Evolutionary conservation across 805 yeast genomes (phyloP).

Genomic region (Candida insectorum): DNA sequence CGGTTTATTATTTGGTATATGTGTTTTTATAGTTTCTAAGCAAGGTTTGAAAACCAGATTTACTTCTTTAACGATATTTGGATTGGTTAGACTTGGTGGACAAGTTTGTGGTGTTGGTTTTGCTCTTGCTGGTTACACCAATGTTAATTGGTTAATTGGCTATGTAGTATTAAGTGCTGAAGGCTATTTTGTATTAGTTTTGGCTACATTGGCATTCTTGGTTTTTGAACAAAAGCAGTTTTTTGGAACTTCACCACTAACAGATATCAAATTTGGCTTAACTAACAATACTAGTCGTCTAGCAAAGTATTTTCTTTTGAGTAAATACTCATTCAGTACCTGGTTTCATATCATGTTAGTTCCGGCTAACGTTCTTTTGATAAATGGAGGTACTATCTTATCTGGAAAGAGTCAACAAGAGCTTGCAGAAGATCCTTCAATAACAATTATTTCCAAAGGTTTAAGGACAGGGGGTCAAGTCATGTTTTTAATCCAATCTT

Average conservation of each 20-base stretch:
- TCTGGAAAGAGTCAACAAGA: slow-evolving; percentile 19
- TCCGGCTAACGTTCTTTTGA: slow-evolving; percentile 31
- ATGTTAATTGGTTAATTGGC: slow-evolving; percentile 34
- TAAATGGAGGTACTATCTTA: slow-evolving; percentile 30
- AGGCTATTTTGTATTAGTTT: slow-evolving; percentile 34
- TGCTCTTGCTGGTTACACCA: slow-evolving; percentile 24
- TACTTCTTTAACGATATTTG: slow-evolving; percentile 16
- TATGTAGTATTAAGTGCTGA: slow-evolving; percentile 37
- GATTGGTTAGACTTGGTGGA: slow-evolving; percentile 28
- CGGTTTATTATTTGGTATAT: slow-evolving; percentile 17
- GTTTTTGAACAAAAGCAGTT: slow-evolving; percentile 22
- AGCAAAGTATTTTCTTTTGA: too few species aligned
- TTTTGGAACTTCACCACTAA: slow-evolving; percentile 24
- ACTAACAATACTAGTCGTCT: too few species aligned
- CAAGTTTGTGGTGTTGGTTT: slow-evolving; percentile 36
- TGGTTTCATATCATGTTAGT: slow-evolving; percentile 24
- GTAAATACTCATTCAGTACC: slow-evolving; percentile 1
- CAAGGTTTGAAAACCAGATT: slow-evolving; percentile 20
- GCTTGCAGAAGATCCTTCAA: slow-evolving; percentile 5
- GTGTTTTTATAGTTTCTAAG: slow-evolving; percentile 17
- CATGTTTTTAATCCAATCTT: slow-evolving; percentile 23
- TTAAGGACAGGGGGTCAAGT: slow-evolving; percentile 34
- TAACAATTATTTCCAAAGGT: slow-evolving; percentile 20
- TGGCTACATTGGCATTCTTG: slow-evolving; percentile 23
- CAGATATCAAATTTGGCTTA: background rate